Conservation (phyloP, 2,329 filamentous ascomycete species). For the Penicillium hesseltinei region DNA sequence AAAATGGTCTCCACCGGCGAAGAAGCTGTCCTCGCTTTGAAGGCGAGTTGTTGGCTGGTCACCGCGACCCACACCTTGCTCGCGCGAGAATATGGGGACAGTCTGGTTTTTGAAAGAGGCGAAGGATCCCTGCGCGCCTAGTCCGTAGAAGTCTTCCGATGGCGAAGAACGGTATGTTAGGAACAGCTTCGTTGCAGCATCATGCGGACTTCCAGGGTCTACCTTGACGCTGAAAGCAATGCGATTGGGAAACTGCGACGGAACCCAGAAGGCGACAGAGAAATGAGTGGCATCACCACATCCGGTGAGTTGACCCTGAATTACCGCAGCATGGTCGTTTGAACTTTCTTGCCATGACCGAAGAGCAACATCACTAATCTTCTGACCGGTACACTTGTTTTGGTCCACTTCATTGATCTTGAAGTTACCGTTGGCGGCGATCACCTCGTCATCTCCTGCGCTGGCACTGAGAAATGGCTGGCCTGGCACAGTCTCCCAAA, state of each 20-base stretch:
- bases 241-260: conserved; percentile 19
- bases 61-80: conserved; percentile 27
- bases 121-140: conserved; percentile 26
- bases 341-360: conserved; percentile 10
- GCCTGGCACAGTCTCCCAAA: conserved; percentile 21
- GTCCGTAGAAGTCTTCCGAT: conserved; percentile 26
- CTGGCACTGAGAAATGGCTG: conserved; percentile 23
- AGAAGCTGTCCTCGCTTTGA: conserved; percentile 20
- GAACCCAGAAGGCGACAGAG: conserved; percentile 18
- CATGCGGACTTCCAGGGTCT: conserved; percentile 1
- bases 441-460: conserved; percentile 19
- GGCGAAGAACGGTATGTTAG: conserved; percentile 20
- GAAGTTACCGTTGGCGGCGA: conserved; percentile 24
- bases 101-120: conserved; percentile 27
- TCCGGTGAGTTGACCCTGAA: conserved; percentile 17
- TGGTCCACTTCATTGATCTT: conserved; percentile 23
- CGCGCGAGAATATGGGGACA: conserved; percentile 26
- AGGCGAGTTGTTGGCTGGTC: conserved; percentile 23
- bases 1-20: conserved; percentile 31
- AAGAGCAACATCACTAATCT: conserved; percentile 10
- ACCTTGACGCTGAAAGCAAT: conserved; percentile 20
- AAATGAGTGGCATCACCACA: conserved; percentile 18
- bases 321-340: conserved; percentile 15
- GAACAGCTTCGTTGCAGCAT: conserved; percentile 16
- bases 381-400: conserved; percentile 20